Base-by-base conservation (phyloP, 352 stramenopile genomes). In the Globisporangium cylindrosporum region DNA sequence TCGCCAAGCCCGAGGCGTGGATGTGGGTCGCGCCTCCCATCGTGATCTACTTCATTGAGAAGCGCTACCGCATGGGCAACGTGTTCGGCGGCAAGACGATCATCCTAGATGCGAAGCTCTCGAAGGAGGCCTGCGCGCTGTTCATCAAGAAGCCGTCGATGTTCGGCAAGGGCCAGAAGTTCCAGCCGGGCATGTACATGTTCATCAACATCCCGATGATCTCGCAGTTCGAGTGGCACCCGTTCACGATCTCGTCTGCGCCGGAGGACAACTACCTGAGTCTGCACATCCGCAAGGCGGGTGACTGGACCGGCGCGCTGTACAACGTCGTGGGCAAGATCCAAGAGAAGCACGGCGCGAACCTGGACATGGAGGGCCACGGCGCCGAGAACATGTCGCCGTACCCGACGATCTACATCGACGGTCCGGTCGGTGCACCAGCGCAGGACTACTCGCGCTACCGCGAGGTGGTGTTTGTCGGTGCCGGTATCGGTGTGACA, bases 161-260 rank as follows among this genome's bases (percentile, higher is more conserved):
- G 3, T 91, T 91, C 53, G 66, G 65, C 48, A 87, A 82, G 55
- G 62, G 68, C 7, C 77, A 82, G 46, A 69, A 81, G 5, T 91
- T 87, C 69, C 66, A 81, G 48, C 80, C 84, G 3, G 82, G 84
- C 4, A 91, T 92, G 84, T 97, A 97, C 69, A 78, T 91, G 36
- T 96, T 88, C 64, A 55, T 97, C 20, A 92, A 96, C 57, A 75
- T 97, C 15, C 88, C 89, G 1, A 57, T 77, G 20, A 80, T 97
- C 68, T 93, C 86, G 8, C 69, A 79, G 49, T 82, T 83, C 36
- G 81, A 97, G 74, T 96, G 89, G 89, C 91, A 97, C 77, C 89
- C 91, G 36, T 97, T 97, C 71, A 96, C 86, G 36, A 85, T 97
- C 62, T 94, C 88, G n/a, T 94, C 84, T 4, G 88, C 87, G 0